Base-by-base conservation (phyloP, 1,284 basidiomycete species). In the Psilocybe mexicana region DNA sequence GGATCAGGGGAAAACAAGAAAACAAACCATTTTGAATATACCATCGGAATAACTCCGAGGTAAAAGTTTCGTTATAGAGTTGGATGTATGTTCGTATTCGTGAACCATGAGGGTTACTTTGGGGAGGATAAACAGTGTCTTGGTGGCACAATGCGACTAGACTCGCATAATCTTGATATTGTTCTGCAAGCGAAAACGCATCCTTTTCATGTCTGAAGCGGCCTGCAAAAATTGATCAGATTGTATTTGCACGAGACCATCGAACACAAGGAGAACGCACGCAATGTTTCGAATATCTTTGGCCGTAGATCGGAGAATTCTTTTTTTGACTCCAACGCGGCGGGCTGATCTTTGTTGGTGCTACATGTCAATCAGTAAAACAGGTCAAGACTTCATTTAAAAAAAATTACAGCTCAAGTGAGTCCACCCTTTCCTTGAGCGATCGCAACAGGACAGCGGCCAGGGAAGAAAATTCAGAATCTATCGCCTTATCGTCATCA, bases 31-130 rank as follows among this genome's bases (percentile, higher is more conserved):
- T 87, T 60, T 90, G 87, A 49, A 92, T 86, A 68, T 90, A 93
- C 88, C 89, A 98, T 62, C 86, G 81, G 70, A 94, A 98, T 35
- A 98, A 79, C 68, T 94, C 90, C 25, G 84, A 88, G 0, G 95
- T 91, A 67, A 98, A 99, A 25, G 85, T 85, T 45, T 93, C 85
- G 52, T 88, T 85, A 73, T 92, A 98, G 62, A 78, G 82, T 51
- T 91, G 83, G 54, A 98, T 85, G 72, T 96, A 98, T 2, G 72
- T 71, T 65, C 90, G 77, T 25, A 92, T 87, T 24, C 84, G 76
- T 7, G 72, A 67, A 1, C 77, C 76, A 64, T 90, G 77, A 1
- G 86, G 84, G 66, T 90, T 90, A 46, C 80, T 74, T 54, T 85
- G 69, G 1, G 83, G 83, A 2, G 87, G 87, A 61, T 84, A 89